These are phyloP conservation scores for Rhodamnia argentea DNA, from an alignment of 345 rosid species.

Conservation along the genomic window DNA sequence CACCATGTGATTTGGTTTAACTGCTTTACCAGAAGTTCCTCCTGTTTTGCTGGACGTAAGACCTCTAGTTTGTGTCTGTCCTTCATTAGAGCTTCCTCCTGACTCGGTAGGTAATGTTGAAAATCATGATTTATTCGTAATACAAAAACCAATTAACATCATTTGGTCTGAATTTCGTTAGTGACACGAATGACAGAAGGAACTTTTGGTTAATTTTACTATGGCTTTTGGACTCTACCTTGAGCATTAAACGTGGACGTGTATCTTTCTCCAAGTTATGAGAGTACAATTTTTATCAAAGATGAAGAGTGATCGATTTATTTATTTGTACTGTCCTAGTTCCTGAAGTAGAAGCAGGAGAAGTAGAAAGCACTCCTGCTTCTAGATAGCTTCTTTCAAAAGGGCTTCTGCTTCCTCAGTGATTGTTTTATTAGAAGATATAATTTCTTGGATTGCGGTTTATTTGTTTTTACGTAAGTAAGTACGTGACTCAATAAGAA, in stretches of 20 bases:
- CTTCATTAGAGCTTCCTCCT: neutral
- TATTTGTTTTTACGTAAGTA: conserved; percentile 3
- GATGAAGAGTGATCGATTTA: too few relatives aligned
- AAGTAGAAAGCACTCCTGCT: neutral
- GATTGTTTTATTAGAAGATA: neutral
- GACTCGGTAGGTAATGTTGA: neutral
- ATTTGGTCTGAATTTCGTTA: too few relatives aligned
- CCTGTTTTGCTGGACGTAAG: neutral
- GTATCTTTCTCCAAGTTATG: neutral
- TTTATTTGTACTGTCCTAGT: too few relatives aligned
- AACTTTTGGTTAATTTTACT: neutral
- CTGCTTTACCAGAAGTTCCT: neutral
- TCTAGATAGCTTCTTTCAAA: neutral
- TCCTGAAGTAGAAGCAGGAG: too few relatives aligned
- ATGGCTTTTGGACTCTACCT: neutral
- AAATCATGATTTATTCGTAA: neutral
- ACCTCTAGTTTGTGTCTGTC: neutral
- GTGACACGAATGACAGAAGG: neutral
- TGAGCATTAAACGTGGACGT: neutral
- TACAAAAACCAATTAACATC: neutral
- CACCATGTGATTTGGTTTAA: neutral
- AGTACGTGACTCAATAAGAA: neutral
- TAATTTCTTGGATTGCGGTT: neutral
- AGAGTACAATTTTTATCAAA: neutral
- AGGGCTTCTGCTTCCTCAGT: neutral